Base-by-base conservation (phyloP, 371 early-diverging fungal species). In the Umbelopsis sp. region DNA sequence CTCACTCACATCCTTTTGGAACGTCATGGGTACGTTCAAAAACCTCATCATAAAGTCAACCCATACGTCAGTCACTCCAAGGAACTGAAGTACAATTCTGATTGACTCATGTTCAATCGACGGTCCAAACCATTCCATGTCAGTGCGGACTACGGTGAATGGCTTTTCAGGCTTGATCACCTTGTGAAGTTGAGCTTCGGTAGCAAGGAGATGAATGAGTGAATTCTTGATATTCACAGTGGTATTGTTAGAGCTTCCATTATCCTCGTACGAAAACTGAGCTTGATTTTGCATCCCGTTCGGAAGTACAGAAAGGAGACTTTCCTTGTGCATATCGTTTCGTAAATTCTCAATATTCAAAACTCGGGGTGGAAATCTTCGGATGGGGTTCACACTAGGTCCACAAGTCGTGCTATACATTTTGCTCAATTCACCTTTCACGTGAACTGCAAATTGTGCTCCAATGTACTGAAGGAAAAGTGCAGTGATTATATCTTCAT, bases 91-190 rank as follows among this genome's bases (percentile, higher is more conserved):
- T 22, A 72, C 14, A 9, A 62, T 50, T 9, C n/a, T 50, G 7
- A 72, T 29, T 1, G 65, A n/a, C 12, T 48, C 65, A 45, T 72
- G 72, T 44, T 65, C 65, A 18, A 72, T 53, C 12, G 72, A 72
- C 3, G 72, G 69, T 8, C 72, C 72, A 45, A 69, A 72, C 50
- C 63, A 69, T 29, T 70, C 69, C 57, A 72, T 48, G 29, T 72
- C 72, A 29, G 72, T 65, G 11, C 72, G 72, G 9, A 69, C 71
- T 1, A 72, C 69, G 0, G 65, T 65, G 24, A 72, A 69, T 12
- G 51, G 63, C 20, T 32, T n/a, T 9, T 22, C 37, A 48, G 69
- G 65, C 9, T 45, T n/a, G 4, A 50, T 11, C 12, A 20, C 32
- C 65, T 53, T 52, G 63, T 68, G 65, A 4, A 69, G 20, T 25